These are phyloP conservation scores for Boletus sp. DNA, from an alignment of 768 basidiomycete genomes.

Conservation along the genomic window DNA sequence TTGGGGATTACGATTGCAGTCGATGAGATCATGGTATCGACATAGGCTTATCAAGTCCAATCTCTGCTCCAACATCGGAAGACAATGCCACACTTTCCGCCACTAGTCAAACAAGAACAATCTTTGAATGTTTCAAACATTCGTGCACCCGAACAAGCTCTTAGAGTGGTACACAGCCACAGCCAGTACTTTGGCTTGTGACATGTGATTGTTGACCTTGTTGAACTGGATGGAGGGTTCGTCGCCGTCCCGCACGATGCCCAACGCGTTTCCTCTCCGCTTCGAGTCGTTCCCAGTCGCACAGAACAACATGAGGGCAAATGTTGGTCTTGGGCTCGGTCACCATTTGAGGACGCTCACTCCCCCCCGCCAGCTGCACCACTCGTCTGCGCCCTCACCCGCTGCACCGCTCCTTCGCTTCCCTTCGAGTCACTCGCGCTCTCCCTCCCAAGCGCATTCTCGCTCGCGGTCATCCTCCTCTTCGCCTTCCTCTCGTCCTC, in stretches of 20 bases:
- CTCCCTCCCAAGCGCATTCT: background rate
- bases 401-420: slow-evolving; percentile 19
- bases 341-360: slow-evolving; percentile 9
- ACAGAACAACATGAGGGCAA: background rate
- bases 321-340: background rate
- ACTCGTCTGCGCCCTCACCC: slow-evolving; percentile 5
- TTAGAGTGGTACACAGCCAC: slow-evolving; percentile 16
- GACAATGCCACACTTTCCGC: too few relatives aligned
- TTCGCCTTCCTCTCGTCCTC: slow-evolving; percentile 23
- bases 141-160: too few relatives aligned
- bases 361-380: slow-evolving; percentile 16
- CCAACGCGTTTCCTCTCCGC: background rate
- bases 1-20: too few relatives aligned
- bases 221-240: slow-evolving; percentile 10
- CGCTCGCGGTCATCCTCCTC: background rate
- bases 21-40: too few relatives aligned
- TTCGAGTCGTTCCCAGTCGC: background rate
- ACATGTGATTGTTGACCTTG: slow-evolving; percentile 2
- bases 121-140: too few relatives aligned
- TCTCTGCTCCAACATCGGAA: too few relatives aligned
- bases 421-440: slow-evolving; percentile 5
- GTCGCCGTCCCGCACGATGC: slow-evolving; percentile 12
- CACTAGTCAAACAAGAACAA: too few relatives aligned
- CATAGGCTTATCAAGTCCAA: too few relatives aligned
- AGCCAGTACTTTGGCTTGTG: background rate